Base-by-base conservation (phyloP, 228 moss, liverwort and hornwort species). In the Sphagnum fallax region DNA sequence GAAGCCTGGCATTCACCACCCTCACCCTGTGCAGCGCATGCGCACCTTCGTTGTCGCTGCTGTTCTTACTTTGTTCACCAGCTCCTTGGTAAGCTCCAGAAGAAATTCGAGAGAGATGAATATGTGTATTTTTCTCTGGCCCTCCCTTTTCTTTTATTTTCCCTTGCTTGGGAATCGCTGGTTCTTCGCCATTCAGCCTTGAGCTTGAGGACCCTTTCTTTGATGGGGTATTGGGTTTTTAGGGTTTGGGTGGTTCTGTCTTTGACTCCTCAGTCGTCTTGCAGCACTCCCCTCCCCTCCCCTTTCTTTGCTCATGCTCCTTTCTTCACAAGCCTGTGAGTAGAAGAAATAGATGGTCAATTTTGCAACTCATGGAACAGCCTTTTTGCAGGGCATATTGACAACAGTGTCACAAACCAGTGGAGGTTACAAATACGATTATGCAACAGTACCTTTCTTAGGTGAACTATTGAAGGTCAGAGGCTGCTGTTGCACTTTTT, bases 371-470 rank as follows among this genome's bases (percentile, higher is more conserved):
- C 32, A 32, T 32, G 32, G 32, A 32, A 32, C 32, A 32, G 32
- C 32, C 55, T 4, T 71, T 4, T 73, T 55, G n/a, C 85, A 93
- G 93, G 90, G 90, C 11, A 83, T 93, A 60, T 70, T 98, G 65
- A 92, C 93, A 60, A 93, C 93, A 4, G 55, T 98, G 12, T 98
- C 93, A 73, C 97, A 98, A 78, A 84, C 70, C 52, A 62, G 80
- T 72, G 87, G 97, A 65, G 72, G 67, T 4, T 98, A 92, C 65
- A 76, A 67, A 48, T 98, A 91, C 71, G 91, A 98, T 64, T 93
- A 87, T 71, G 85, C 88, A 53, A 98, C 97, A 2, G 78, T 98
- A 60, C 97, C 97, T 55, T 86, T 98, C 71, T 75, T 98, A 15
- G 88, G 87, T 57, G 93, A 98, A 76, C 16, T 85, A 16, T 71